phyloP scores from a whole-genome alignment of 192 early-diverging fungal genomes.

The Glomus cerebriforme region DNA sequence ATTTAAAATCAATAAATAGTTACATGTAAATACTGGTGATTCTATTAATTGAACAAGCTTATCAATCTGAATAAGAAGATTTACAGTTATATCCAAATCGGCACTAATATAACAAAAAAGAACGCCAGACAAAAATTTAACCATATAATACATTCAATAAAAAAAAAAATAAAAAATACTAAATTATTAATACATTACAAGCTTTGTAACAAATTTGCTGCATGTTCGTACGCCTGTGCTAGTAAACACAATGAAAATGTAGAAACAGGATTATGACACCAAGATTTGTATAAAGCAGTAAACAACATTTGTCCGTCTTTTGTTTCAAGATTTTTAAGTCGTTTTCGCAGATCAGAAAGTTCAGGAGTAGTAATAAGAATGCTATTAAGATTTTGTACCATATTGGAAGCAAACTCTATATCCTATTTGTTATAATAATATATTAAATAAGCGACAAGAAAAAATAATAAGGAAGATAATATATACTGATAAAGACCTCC shows the following conservation, averaged over 20 bases:
- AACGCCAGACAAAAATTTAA: neutral
- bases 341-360: slow-evolving; percentile 74
- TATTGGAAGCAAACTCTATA: slow-evolving; percentile 92
- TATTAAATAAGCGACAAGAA: neutral
- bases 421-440: slow-evolving; percentile 50
- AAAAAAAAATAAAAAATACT: neutral
- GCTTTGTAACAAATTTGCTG: slow-evolving; percentile 72
- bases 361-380: slow-evolving; percentile 96
- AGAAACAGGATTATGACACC: slow-evolving; percentile 97
- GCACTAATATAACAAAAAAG: slow-evolving; percentile 47
- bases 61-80: slow-evolving; percentile 93
- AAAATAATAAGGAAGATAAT: neutral
- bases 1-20: neutral
- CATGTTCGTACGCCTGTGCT: slow-evolving; percentile 96
- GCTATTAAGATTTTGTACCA: slow-evolving; percentile 98
- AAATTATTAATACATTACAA: slow-evolving; percentile 59
- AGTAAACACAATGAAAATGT: slow-evolving; percentile 92
- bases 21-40: slow-evolving; percentile 95
- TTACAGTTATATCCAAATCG: slow-evolving; percentile 93
- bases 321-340: slow-evolving; percentile 76
- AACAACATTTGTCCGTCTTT: slow-evolving; percentile 85
- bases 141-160: slow-evolving; percentile 12
- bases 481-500: slow-evolving; percentile 50
- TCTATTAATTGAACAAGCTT: slow-evolving; percentile 98
- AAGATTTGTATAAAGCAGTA: slow-evolving; percentile 82